phyloP scores from a whole-genome alignment of 2,329 filamentous ascomycete species.

The Acarospora socialis region DNA sequence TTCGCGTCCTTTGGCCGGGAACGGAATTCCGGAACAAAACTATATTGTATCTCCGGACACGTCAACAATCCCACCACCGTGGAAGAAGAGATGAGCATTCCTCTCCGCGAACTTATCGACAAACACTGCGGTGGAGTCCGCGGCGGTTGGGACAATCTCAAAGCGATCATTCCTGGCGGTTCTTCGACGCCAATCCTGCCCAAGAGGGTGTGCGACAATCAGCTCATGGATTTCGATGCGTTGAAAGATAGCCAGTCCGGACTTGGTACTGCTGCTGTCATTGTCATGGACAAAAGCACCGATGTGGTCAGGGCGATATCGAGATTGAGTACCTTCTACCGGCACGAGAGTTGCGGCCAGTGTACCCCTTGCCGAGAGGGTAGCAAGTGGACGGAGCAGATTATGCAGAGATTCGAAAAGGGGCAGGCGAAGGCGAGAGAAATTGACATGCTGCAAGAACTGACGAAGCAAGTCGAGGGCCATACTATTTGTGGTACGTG shows the following conservation, averaged over 20 bases:
- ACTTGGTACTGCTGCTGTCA: conserved; percentile 91
- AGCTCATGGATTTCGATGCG: conserved; percentile 97
- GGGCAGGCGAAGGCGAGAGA: conserved; percentile 78
- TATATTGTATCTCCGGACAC: conserved; percentile 95
- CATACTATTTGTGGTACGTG: conserved; percentile 89
- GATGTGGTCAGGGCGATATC: conserved; percentile 92
- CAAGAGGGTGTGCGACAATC: conserved; percentile 78
- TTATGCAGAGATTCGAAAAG: conserved; percentile 92
- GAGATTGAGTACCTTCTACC: conserved; percentile 90
- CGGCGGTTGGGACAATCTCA: conserved; percentile 95
- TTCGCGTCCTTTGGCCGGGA: conserved; percentile 90
- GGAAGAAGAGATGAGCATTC: conserved; percentile 98
- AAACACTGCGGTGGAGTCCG: conserved; percentile 95
- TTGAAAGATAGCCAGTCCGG: conserved; percentile 96
- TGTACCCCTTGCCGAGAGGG: conserved; percentile 99
- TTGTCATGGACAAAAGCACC: conserved; percentile 97
- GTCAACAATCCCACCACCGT: conserved; percentile 98
- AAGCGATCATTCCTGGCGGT: conserved; percentile 88
- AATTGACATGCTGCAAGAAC: conserved; percentile 98
- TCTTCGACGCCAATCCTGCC: conserved; percentile 94
- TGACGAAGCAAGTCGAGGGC: conserved; percentile 98
- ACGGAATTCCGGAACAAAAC: conserved; percentile 92
- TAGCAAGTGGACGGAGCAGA: conserved; percentile 98
- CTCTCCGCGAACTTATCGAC: conserved; percentile 88
- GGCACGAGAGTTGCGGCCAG: conserved; percentile 95